Base-by-base conservation (phyloP, 2,329 filamentous ascomycete genomes). In the Rhynchosporium graminicola region DNA sequence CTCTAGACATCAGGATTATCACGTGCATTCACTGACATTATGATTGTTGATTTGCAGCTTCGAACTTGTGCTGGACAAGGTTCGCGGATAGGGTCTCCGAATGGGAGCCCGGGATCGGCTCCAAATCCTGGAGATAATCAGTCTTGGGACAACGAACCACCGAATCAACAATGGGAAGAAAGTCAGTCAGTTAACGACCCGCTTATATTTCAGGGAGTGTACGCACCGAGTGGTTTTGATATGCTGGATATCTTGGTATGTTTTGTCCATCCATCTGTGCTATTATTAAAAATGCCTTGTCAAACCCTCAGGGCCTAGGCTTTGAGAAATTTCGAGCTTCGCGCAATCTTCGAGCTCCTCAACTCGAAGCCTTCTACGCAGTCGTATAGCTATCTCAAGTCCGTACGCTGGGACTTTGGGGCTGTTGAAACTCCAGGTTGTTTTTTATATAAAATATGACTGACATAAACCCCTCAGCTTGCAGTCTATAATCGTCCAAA, bases 401-500 rank as follows among this genome's bases (percentile, higher is more conserved):
- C 12, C 7, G 9, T 3, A n/a, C 3, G 1, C 9, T 46, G 6
- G 1, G n/a, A n/a, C 26, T 46, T 5, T 20, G 43, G 20, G 20
- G n/a, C 43, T 46, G 1, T 7, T 43, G 13, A 43, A 43, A n/a
- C 13, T 7, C 40, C 10, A 8, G n/a, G 10, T 31, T 26, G 8
- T n/a, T 15, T n/a, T 12, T 15, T 13, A 6, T 3, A 40, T 31
- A 36, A 4, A 28, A 57, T 8, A 10, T 12, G n/a, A 33, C 43
- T 59, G 12, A 46, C 42, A 28, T 20, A 48, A 31, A 15, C 20
- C 42, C n/a, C 20, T 20, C 20, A 20, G 20, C 20, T 20, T 20
- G 20, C 20, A 38, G 91, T 98, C 8, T 90, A 91, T 9, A 89
- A 88, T 1, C 84, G 94, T 63, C 88, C 90, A 57, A 88, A 93